phyloP scores from a whole-genome alignment of 2,329 filamentous ascomycete genomes.

The Arthrobotrys conoides region DNA sequence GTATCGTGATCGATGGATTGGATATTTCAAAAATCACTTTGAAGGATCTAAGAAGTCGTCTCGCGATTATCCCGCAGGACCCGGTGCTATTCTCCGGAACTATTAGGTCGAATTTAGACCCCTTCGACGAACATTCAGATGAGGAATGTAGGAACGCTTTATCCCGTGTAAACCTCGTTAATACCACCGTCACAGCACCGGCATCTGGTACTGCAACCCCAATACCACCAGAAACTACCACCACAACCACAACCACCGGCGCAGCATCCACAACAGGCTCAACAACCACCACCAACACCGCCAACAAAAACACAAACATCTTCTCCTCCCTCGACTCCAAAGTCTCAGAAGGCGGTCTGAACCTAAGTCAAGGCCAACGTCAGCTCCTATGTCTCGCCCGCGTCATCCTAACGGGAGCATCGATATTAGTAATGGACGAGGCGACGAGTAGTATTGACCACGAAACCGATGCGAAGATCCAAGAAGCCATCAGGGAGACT shows the following conservation, averaged over 20 bases:
- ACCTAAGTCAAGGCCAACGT: constrained; percentile 81
- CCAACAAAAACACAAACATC: constrained; percentile 73
- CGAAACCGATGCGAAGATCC: constrained; percentile 80
- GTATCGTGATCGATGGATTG: constrained; percentile 78
- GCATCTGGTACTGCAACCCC: constrained; percentile 65
- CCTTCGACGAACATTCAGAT: constrained; percentile 79
- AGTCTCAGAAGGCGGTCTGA: constrained; percentile 80
- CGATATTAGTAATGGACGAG: constrained; percentile 85
- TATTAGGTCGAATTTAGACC: constrained; percentile 81
- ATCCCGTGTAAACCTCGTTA: constrained; percentile 78
- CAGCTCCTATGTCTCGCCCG: constrained; percentile 82
- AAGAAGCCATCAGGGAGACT: constrained; percentile 78
- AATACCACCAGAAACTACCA: constrained; percentile 60
- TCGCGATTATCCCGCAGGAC: constrained; percentile 87
- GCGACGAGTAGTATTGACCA: constrained; percentile 85
- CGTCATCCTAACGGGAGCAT: constrained; percentile 79
- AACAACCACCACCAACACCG: no score
- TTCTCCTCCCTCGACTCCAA: constrained; percentile 76
- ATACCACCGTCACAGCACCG: constrained; percentile 67
- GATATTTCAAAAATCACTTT: constrained; percentile 81
- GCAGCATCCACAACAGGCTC: constrained; percentile 45
- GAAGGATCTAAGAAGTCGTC: constrained; percentile 78
- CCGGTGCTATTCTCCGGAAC: constrained; percentile 86
- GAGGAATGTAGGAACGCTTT: constrained; percentile 79
- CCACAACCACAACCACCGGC: constrained; percentile 64